Percentiles rank a stretch among this genome's conserved stretches.
These are phyloP conservation scores for Kwoniella europaea DNA, from an alignment of 768 basidiomycete genomes.

Conservation along the genomic window DNA sequence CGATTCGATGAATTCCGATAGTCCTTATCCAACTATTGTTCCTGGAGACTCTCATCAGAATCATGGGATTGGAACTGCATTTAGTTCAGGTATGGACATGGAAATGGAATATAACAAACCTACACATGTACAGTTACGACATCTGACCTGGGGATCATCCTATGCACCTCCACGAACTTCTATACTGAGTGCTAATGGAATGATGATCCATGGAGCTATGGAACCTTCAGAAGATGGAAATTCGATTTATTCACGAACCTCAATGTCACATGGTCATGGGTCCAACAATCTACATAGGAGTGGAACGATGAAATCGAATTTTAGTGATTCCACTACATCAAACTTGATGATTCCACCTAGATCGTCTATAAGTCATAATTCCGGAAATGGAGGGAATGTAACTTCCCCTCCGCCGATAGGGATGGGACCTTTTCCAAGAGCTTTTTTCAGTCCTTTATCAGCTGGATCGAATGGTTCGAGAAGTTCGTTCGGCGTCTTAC, in stretches of 20 bases:
- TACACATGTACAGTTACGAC: conserved; percentile 6
- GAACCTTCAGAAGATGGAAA: conserved; percentile 14
- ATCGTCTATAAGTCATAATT: conserved; percentile 4
- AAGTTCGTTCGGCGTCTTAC: background rate
- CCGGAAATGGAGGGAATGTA: background rate
- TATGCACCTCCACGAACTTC: conserved; percentile 18
- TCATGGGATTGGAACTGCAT: background rate
- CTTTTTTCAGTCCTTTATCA: conserved; percentile 3
- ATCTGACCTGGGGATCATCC: conserved; percentile 22
- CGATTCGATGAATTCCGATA: conserved; percentile 4
- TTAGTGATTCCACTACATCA: background rate
- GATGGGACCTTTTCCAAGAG: conserved; percentile 3
- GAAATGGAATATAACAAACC: conserved; percentile 3
- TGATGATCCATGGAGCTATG: conserved; percentile 7
- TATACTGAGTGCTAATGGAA: conserved; percentile 5
- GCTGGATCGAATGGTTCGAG: conserved; percentile 11
- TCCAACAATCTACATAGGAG: background rate
- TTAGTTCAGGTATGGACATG: background rate
- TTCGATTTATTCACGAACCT: conserved; percentile 17
- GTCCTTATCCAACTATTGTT: conserved; percentile 2
- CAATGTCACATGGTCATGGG: conserved; percentile 10
- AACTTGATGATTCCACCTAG: background rate
- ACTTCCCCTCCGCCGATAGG: conserved; percentile 3
- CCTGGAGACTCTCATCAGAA: background rate
- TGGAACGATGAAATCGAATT: background rate